A percentile compares a stretch with the other conserved stretches of the same genome.
Conservation (phyloP, 23 red algal species). For the Agarophyton chilense region DNA sequence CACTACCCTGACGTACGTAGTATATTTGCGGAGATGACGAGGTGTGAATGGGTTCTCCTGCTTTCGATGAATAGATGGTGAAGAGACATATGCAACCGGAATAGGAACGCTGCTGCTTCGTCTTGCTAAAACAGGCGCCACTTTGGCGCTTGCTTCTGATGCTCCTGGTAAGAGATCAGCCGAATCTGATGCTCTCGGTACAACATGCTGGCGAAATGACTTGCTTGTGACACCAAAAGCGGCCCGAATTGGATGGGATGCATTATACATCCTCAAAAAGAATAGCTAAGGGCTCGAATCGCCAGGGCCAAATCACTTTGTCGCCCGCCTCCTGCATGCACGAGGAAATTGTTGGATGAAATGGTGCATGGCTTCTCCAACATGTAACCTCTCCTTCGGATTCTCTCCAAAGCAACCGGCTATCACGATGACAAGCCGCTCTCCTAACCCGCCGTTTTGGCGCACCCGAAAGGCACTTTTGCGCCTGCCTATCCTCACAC, state of each 20-base stretch:
- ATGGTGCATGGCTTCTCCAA: background rate
- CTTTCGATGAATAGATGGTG: no score
- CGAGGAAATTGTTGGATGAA: background rate
- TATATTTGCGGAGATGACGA: no score
- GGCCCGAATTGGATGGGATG: background rate
- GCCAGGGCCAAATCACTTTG: background rate
- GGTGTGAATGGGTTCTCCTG: no score
- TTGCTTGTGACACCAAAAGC: background rate
- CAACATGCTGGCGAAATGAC: background rate
- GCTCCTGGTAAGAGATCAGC: background rate
- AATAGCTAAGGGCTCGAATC: background rate
- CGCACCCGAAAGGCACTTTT: conserved; percentile 34
- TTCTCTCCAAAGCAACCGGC: background rate
- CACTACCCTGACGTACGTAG: no score
- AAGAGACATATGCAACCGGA: no score
- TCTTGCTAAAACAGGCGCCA: no score
- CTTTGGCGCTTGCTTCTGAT: background rate
- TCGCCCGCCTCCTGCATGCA: background rate
- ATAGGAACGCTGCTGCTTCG: no score
- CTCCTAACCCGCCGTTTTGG: conserved; percentile 38
- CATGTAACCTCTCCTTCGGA: background rate
- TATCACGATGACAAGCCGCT: conserved; percentile 10
- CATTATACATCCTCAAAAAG: background rate
- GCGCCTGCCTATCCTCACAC: conserved; percentile 21
- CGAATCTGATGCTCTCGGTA: background rate